Percentiles rank a stretch among this genome's conserved stretches.
These are phyloP conservation scores for Purpureocillium lavendulum DNA, from an alignment of 2,329 filamentous ascomycete genomes.

Conservation along the genomic window DNA sequence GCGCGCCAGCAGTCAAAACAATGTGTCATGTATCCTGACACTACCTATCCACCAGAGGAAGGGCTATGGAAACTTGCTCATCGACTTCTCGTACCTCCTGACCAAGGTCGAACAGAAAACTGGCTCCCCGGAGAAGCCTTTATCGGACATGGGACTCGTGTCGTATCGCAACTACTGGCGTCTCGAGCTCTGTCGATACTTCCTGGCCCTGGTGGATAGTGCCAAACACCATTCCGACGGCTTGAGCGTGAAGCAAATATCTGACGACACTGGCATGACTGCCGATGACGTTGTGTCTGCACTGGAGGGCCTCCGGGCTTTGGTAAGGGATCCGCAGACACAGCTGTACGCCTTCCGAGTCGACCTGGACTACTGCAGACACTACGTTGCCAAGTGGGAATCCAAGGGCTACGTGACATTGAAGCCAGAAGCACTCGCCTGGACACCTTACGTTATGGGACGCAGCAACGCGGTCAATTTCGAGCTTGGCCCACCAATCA, in stretches of 20 bases:
- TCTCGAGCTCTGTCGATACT: conserved; percentile 74
- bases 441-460: conserved; percentile 97
- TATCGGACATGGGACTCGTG: conserved; percentile 95
- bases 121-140: conserved; percentile 90
- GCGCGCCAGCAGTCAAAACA: conserved; percentile 86
- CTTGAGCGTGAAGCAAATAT: conserved; percentile 60
- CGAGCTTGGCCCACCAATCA: conserved; percentile 71
- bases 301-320: conserved; percentile 78
- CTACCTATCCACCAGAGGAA: conserved; percentile 95
- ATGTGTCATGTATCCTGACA: conserved; percentile 94
- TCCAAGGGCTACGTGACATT: conserved; percentile 80
- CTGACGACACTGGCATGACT: conserved; percentile 88
- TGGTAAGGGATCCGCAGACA: conserved; percentile 83
- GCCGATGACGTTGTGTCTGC: conserved; percentile 93
- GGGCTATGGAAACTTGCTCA: conserved; percentile 91
- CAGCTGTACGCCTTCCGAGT: conserved; percentile 84
- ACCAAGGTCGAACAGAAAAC: conserved; percentile 90
- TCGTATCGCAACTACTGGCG: conserved; percentile 98
- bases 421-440: conserved; percentile 71
- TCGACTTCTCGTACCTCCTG: conserved; percentile 96
- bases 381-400: conserved; percentile 86
- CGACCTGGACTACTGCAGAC: conserved; percentile 74
- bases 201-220: conserved; percentile 43
- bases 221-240: conserved; percentile 31
- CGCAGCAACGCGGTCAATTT: conserved; percentile 74